Conservation (phyloP, 2,329 filamentous ascomycete genomes). For the Falciphora oryzae region DNA sequence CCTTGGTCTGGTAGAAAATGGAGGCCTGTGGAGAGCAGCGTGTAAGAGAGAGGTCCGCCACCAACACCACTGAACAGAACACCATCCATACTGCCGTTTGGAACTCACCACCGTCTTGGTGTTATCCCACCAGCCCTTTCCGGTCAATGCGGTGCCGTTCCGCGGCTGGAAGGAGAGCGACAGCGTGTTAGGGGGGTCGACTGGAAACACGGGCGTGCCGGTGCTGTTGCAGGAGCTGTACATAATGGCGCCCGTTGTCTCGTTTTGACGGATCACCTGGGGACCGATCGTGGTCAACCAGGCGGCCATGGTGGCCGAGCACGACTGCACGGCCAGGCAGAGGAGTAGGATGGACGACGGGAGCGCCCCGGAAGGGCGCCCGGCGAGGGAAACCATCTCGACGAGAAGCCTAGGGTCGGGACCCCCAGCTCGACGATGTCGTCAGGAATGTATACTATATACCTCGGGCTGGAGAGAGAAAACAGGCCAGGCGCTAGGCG, state of each 20-base stretch:
- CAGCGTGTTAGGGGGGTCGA: conserved; percentile 25
- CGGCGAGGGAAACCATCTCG: conserved; percentile 3
- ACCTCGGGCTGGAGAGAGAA: no score
- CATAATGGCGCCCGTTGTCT: conserved; percentile 26
- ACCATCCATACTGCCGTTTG: background rate
- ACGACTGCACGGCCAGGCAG: conserved; percentile 11
- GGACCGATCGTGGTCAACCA: conserved; percentile 30
- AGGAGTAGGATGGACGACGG: conserved; percentile 10
- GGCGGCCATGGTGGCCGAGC: conserved; percentile 24
- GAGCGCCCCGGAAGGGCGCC: background rate
- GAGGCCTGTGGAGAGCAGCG: conserved; percentile 23
- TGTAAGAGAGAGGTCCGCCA: conserved; percentile 1
- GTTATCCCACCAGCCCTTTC: conserved; percentile 27
- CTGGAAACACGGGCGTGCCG: conserved; percentile 27
- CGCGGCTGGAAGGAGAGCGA: conserved; percentile 23
- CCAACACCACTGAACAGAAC: background rate
- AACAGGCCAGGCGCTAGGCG: no score
- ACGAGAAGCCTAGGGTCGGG: background rate
- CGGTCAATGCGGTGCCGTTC: conserved; percentile 28
- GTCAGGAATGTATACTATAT: no score
- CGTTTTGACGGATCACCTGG: conserved; percentile 30
- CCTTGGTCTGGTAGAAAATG: conserved; percentile 28
- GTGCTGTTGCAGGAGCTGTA: conserved; percentile 31
- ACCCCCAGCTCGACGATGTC: no score
- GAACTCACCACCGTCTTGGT: conserved; percentile 27